Evolutionary conservation across 495 filamentous ascomycete genomes (phyloP).

Genomic region (Corynascus novoguineensis): DNA sequence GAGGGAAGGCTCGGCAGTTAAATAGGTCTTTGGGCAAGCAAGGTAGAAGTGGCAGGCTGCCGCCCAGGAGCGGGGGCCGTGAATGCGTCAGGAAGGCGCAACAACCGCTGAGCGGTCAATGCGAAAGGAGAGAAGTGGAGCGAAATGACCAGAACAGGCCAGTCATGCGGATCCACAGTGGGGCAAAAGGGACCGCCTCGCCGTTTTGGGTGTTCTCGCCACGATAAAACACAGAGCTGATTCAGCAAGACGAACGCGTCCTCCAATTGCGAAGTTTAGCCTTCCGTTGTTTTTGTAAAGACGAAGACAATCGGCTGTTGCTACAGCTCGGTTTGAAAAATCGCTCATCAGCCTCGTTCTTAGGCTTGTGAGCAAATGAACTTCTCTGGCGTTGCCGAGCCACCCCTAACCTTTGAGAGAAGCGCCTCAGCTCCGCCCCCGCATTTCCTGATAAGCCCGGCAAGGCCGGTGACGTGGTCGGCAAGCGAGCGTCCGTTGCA

Average conservation of each 20-base stretch:
- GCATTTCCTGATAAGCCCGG: conserved; percentile 12
- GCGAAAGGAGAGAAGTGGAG: conserved; percentile 24
- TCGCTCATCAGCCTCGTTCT: background rate
- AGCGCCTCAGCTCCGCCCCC: conserved; percentile 7
- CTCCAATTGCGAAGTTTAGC: background rate
- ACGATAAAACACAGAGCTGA: conserved; percentile 13
- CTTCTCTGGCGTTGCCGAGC: background rate
- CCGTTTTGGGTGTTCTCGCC: conserved; percentile 6
- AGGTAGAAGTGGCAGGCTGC: conserved; percentile 37
- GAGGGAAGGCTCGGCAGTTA: conserved; percentile 17
- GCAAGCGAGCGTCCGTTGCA: conserved; percentile 4
- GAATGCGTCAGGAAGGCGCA: conserved; percentile 35
- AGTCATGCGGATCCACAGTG: conserved; percentile 28
- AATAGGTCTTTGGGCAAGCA: conserved; percentile 25
- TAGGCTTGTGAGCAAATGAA: background rate
- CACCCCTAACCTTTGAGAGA: background rate
- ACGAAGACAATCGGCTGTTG: background rate
- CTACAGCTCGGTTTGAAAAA: background rate
- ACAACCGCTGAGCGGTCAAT: conserved; percentile 26
- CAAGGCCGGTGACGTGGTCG: conserved; percentile 16
- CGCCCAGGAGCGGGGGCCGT: conserved; percentile 28
- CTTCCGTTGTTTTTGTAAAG: background rate
- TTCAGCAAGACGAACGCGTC: conserved; percentile 5
- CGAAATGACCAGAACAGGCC: conserved; percentile 30
- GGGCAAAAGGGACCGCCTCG: conserved; percentile 21